Evolutionary conservation across 805 yeast genomes (phyloP).

Genomic region (Starmerella apicola): DNA sequence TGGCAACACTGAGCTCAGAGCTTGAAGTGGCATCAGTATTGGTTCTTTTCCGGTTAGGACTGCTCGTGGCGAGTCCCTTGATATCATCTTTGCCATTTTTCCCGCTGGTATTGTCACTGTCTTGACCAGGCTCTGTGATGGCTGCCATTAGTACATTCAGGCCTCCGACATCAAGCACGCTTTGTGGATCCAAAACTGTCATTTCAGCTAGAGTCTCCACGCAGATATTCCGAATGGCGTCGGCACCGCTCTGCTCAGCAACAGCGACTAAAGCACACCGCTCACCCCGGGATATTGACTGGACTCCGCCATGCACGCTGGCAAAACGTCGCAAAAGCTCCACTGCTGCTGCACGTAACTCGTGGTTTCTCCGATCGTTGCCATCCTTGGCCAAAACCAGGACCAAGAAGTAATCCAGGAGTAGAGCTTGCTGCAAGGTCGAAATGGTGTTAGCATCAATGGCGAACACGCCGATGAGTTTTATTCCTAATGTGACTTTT

Average conservation of each 20-base stretch:
- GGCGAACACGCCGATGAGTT: constrained; percentile 56
- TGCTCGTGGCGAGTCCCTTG: neutral
- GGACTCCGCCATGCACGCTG: constrained; percentile 39
- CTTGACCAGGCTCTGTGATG: constrained; percentile 31
- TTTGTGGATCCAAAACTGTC: constrained; percentile 34
- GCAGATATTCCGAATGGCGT: constrained; percentile 38
- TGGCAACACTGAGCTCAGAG: constrained; percentile 31
- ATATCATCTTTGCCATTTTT: neutral
- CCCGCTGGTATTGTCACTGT: neutral
- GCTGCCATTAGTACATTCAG: constrained; percentile 34
- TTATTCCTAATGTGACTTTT: constrained; percentile 62
- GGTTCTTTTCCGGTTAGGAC: neutral
- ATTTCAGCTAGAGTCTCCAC: constrained; percentile 45
- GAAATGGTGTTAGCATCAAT: constrained; percentile 40
- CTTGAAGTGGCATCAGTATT: neutral
- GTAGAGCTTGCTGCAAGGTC: constrained; percentile 37
- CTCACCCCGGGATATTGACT: constrained; percentile 35
- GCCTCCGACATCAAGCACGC: constrained; percentile 36
- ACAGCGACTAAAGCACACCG: constrained; percentile 54
- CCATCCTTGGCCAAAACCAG: constrained; percentile 51
- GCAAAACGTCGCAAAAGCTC: constrained; percentile 54
- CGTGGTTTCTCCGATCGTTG: constrained; percentile 29
- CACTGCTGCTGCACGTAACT: constrained; percentile 68
- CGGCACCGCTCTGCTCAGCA: constrained; percentile 44
- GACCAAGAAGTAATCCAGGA: constrained; percentile 49